These are phyloP conservation scores for Salix exigua DNA, from an alignment of 345 rosid species.

Conservation along the genomic window DNA sequence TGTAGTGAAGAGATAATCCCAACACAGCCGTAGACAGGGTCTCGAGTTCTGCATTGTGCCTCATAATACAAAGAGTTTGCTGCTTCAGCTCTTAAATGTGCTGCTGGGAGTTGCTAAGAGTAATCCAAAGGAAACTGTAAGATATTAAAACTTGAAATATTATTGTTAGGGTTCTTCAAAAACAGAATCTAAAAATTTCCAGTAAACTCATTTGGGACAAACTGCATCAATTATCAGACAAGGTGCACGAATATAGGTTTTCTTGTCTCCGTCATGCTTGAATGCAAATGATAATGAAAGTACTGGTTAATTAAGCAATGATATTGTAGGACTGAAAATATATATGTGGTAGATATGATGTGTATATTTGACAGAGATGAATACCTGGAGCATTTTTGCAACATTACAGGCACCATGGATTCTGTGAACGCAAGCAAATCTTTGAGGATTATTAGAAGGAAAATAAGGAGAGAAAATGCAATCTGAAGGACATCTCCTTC, in stretches of 20 bases:
- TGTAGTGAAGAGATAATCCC: slow-evolving; percentile 40
- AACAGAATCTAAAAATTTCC: too few relatives aligned
- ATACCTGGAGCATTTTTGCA: slow-evolving; percentile 63
- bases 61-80: slow-evolving; percentile 52
- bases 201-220: too few relatives aligned
- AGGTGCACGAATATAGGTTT: too few relatives aligned
- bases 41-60: slow-evolving; percentile 50
- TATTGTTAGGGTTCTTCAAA: too few relatives aligned
- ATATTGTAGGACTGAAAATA: neutral
- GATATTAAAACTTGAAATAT: neutral
- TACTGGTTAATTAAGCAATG: neutral
- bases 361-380: neutral
- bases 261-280: neutral
- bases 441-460: slow-evolving; percentile 50
- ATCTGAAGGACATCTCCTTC: slow-evolving; percentile 63
- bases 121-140: neutral
- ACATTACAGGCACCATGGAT: slow-evolving; percentile 79
- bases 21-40: slow-evolving; percentile 64
- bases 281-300: neutral
- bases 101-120: slow-evolving; percentile 43
- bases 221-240: too few relatives aligned
- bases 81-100: slow-evolving; percentile 37
- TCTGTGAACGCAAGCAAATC: slow-evolving; percentile 56
- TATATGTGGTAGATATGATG: neutral
- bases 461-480: slow-evolving; percentile 68